Conservation (phyloP, 2,329 filamentous ascomycete species). For the Trichoderma sp. region DNA sequence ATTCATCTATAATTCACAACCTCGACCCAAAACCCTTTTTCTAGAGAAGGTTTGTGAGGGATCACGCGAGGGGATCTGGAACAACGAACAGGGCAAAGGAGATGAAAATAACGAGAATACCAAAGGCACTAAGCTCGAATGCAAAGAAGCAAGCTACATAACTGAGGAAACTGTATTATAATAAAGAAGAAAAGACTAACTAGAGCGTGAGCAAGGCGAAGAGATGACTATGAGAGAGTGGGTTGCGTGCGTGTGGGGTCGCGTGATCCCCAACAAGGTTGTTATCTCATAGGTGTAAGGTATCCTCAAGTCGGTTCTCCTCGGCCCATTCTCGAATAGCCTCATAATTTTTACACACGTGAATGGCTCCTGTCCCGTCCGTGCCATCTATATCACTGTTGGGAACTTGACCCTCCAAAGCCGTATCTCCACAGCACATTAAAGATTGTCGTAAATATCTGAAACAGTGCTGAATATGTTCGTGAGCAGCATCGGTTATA, state of each 20-base stretch:
- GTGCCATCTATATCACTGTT: not conserved
- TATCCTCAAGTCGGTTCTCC: not conserved
- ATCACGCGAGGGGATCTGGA: too few species aligned
- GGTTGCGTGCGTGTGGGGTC: too few species aligned
- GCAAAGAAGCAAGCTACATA: too few species aligned
- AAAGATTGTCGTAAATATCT: not conserved
- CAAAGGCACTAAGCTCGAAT: too few species aligned
- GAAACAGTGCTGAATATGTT: not conserved
- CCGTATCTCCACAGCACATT: not conserved
- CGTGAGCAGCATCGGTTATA: not conserved
- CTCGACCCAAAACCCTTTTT: not conserved
- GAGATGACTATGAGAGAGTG: not conserved
- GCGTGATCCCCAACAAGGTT: too few species aligned
- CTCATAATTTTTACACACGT: not conserved
- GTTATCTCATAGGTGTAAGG: not conserved
- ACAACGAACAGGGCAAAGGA: too few species aligned
- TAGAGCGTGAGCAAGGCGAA: too few species aligned
- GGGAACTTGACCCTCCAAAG: not conserved
- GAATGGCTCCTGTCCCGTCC: slow-evolving; percentile 2
- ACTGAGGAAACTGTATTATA: too few species aligned
- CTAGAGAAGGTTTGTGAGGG: too few species aligned
- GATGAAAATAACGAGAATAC: too few species aligned
- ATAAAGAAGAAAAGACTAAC: too few species aligned
- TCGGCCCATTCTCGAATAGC: not conserved
- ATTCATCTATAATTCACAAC: not conserved